Base-by-base conservation (phyloP, 1,284 basidiomycete species). In the Cerrena zonata region DNA sequence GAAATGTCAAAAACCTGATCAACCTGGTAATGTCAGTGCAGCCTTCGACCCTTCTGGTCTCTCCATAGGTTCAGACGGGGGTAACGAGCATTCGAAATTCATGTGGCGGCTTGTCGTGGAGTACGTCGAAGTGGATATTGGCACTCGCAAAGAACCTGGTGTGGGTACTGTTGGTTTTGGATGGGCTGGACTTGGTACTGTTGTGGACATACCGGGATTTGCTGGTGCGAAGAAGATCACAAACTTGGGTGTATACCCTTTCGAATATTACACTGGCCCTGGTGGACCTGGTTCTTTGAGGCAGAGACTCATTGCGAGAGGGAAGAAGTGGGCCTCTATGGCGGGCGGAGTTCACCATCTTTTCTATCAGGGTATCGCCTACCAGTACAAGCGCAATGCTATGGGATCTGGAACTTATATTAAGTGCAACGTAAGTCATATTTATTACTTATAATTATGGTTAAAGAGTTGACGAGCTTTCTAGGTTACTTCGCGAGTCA, bases 291-390 rank as follows among this genome's bases (percentile, higher is more conserved):
- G 66, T 4, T 67, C 68, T 4, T 50, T 80, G 41, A 68, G 69
- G 42, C 63, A 69, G 48, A 56, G 63, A 10, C 60, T 83, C 10
- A 54, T 73, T 27, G 61, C 64, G 40, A 68, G 82, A 25, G 82
- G 80, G 7, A 72, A 69, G 63, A 77, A 75, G 59, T 84, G 82
- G 79, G 61, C 69, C 15, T 60, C 58, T 2, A 55, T 81, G 25
- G 75, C 74, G 23, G 65, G 63, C 5, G 79, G 79, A 0, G 65
- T 78, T 25, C 77, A 80, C 54, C 80, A 83, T 59, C 73, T 75
- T 54, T 69, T 77, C 51, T 84, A 78, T 2, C 69, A 75, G 42
- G 78, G 55, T 22, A 52, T 75, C 22, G 76, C 70, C 2, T 53
- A 50, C 39, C 44, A 51, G 41, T 55, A 48, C 45, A 27, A 42